Base-by-base conservation (phyloP, 148 eudicot species). In the Selenicereus undatus region DNA sequence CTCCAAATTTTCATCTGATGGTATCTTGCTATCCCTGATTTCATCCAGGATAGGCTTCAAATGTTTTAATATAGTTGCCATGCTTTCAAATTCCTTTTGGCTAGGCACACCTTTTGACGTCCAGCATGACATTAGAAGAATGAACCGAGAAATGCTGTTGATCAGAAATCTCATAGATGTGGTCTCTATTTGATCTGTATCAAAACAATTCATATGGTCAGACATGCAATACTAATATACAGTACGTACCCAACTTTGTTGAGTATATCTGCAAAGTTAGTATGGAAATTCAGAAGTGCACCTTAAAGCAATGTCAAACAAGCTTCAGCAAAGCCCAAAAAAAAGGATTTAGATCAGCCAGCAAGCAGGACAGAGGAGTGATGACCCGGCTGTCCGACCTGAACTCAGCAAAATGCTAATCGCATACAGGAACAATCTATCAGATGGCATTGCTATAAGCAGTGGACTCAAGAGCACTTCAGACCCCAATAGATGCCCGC, bases 91-190 rank as follows among this genome's bases (percentile, higher is more conserved):
- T 76, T 86, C 89, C 84, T 84, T 87, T 75, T 87, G 90, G 81
- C 80, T 71, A 74, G 97, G 95, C 87, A 91, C 84, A n/a, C 74
- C 77, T 62, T 85, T 91, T 73, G 86, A 79, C 52, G 89, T 85
- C 66, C 80, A 90, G 85, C 93, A 90, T 80, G 97, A 89, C 74
- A 91, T 88, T 27, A 94, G 88, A 88, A 85, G 98, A 85, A 94
- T 85, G 84, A 91, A 94, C 78, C 95, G 93, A 80, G 97, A 87
- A 29, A 92, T 90, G 82, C 97, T 94, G 91, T 94, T 94, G 73
- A 81, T 82, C 75, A 90, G 87, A 84, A 93, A 90, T 75, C 92
- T 89, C 75, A 93, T 81, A 75, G 93, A 85, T 76, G 84, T 84
- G 11, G 83, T 85, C 88, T 91, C 97, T 97, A 95, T 95, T 74